Base-by-base conservation (phyloP, 23 red algal species). In the Gracilaria domingensis region DNA sequence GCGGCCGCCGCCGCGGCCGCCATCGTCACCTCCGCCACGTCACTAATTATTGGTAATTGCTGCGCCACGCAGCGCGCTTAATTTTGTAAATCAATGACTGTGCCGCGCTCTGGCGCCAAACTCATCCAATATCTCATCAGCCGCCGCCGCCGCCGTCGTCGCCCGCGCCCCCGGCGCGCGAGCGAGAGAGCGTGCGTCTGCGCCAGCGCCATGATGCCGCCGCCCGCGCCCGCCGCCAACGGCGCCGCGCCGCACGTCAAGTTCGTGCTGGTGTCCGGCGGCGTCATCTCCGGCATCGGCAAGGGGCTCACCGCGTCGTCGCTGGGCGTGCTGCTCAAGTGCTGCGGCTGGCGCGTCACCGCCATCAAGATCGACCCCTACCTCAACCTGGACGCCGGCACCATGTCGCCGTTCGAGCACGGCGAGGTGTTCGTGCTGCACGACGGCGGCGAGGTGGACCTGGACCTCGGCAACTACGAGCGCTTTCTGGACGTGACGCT, bases 351-450 rank as follows among this genome's bases (percentile, higher is more conserved):
- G 94, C 85, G 94, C 23, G 94, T 99, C 24, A 95, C 97, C 30
- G 92, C 94, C 29, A 96, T 99, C 69, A 99, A 99, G 64, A 96
- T 99, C 30, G 97, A 99, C 85, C 97, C 97, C 45, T 99, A 99
- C 72, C 89, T 99, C 55, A 99, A 99, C 84, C 76, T 91, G 34
- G 97, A 99, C 58, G 97, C 97, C 11, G 97, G 97, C 23, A 99
- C 97, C 12, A 99, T 99, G 97, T 96, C 94, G 24, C 97, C 97
- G 0, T 94, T 99, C 79, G 97, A 99, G 88, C 97, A 99, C 78
- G 97, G 97, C 36, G 97, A 99, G 66, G 93, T 95, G 30, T 99
- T 99, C 75, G 97, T 99, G 13, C 75, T 99, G 57, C 82, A 99
- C 66, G 97, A 99, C 70, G 97, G 97, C 32, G 93, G 97, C 21